Evolutionary conservation across 2,329 filamentous ascomycete species (phyloP).

Genomic region (Tothia fuscella): DNA sequence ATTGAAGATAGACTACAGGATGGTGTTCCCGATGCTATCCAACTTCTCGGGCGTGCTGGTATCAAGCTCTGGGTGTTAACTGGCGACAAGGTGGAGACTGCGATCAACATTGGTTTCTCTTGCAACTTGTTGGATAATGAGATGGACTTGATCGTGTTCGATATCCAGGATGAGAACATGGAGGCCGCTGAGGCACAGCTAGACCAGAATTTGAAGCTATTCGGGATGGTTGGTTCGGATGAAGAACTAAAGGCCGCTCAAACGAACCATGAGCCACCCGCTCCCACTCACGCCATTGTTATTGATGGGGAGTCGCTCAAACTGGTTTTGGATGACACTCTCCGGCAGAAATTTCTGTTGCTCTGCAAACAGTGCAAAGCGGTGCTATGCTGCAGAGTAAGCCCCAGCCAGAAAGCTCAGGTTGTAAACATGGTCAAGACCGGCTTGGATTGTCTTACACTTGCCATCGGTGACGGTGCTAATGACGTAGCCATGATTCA

Average conservation of each 20-base stretch:
- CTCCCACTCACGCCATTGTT: conserved; percentile 79
- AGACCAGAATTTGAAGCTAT: conserved; percentile 58
- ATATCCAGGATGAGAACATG: conserved; percentile 63
- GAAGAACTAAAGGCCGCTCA: conserved; percentile 71
- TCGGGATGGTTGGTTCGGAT: conserved; percentile 72
- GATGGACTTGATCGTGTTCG: conserved; percentile 91
- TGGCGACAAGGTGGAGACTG: conserved; percentile 96
- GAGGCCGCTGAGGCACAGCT: conserved; percentile 56
- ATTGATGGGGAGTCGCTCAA: conserved; percentile 92
- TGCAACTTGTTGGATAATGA: conserved; percentile 96
- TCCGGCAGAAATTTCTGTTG: conserved; percentile 87
- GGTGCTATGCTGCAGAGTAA: conserved; percentile 94
- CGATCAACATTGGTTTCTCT: conserved; percentile 99
- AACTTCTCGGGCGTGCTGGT: conserved; percentile 77
- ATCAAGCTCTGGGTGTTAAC: conserved; percentile 99
- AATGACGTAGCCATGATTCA: conserved; percentile 98
- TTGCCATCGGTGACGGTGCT: conserved; percentile 85
- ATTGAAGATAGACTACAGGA: conserved; percentile 97
- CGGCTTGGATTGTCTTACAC: conserved; percentile 88
- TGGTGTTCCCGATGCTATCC: conserved; percentile 91
- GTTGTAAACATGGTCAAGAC: conserved; percentile 93
- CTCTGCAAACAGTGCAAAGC: conserved; percentile 96
- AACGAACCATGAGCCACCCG: conserved; percentile 74
- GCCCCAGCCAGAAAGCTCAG: conserved; percentile 92
- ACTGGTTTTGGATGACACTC: conserved; percentile 65